Base-by-base conservation (phyloP, 192 early-diverging fungal species). In the Gorgonomyces haynaldii region DNA sequence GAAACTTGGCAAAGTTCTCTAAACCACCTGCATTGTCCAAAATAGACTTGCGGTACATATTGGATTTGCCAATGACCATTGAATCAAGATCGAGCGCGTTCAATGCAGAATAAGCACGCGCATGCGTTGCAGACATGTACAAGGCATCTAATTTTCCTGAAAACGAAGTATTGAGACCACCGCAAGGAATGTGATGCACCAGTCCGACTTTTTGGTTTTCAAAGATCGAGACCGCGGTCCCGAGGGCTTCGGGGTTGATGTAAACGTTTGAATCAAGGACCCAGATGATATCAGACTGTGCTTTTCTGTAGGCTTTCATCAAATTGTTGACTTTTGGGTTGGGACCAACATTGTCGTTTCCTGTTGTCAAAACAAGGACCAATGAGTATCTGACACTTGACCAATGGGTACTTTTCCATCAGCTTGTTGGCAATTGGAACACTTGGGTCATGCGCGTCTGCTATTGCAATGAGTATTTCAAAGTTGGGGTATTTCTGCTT, bases 311-410 rank as follows among this genome's bases (percentile, higher is more conserved):
- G 6, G 83, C 83, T 39, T 79, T 76, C 16, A 91, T 60, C 73
- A 98, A 70, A 71, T 93, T 93, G 68, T 90, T 89, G 54, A 96
- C 82, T 63, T 98, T 98, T 13, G 95, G 95, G 61, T 98, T 98
- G 39, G 85, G 80, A 28, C 89, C 92, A 1, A 88, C 81, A 31
- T 70, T 55, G 28, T 70, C 53, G 36, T 77, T 78, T 23, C 80
- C 84, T 85, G 34, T 8, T 6, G 0, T 30, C 17, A 62, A 48
- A 24, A 34, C 19, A 38, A 64, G 26, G 53, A 80, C 90, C 90
- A 52, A 91, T 76, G 30, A 96, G 72, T 37, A 98, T 50, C 44
- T 66, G 66, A 16, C 79, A 78, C 44, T 83, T 69, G 5, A 89
- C 81, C 34, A 85, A 64, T 2, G 88, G 86, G 60, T 79, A 85